A percentile compares a stretch with the other conserved stretches of the same genome.
Evolutionary conservation across 1,139 yeast genomes (phyloP).

Genomic region (Saccharomyces uvarum): DNA sequence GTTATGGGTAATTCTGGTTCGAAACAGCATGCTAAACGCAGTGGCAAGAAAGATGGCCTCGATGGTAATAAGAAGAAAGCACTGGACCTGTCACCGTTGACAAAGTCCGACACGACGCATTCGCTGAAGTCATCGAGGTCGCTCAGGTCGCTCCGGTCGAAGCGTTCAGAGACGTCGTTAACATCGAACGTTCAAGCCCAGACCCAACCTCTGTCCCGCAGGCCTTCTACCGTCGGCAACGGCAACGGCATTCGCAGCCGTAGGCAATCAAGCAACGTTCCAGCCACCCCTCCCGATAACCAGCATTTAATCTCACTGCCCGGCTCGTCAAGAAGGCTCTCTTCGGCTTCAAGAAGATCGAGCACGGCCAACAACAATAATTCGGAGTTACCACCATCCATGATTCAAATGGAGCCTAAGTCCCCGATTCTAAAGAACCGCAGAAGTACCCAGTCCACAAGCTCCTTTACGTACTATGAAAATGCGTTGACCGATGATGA

Average conservation of each 20-base stretch:
- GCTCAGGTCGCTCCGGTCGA: constrained; percentile 39
- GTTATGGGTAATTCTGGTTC: constrained; percentile 31
- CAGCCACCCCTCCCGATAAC: not conserved
- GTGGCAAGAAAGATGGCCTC: constrained; percentile 9
- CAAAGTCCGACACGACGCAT: constrained; percentile 47
- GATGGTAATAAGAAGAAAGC: constrained; percentile 23
- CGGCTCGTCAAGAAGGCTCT: not conserved
- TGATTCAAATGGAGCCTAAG: constrained; percentile 56
- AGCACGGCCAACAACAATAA: constrained; percentile 6
- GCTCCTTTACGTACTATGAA: constrained; percentile 10
- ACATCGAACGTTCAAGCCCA: not conserved
- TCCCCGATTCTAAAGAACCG: constrained; percentile 46
- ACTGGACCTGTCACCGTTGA: constrained; percentile 37
- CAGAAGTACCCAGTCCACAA: constrained; percentile 15
- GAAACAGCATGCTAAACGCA: constrained; percentile 15
- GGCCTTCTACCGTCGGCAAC: not conserved
- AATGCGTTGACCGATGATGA: constrained; percentile 10
- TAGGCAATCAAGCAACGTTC: not conserved
- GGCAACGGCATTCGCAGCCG: not conserved
- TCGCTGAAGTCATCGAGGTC: constrained; percentile 47
- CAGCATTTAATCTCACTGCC: not conserved
- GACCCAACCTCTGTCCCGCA: not conserved
- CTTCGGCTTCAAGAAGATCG: constrained; percentile 19
- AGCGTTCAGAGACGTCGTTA: constrained; percentile 26
- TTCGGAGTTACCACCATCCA: constrained; percentile 46